Conservation (phyloP, 192 early-diverging fungal species). For the Lunasporangiospora selenospora region DNA sequence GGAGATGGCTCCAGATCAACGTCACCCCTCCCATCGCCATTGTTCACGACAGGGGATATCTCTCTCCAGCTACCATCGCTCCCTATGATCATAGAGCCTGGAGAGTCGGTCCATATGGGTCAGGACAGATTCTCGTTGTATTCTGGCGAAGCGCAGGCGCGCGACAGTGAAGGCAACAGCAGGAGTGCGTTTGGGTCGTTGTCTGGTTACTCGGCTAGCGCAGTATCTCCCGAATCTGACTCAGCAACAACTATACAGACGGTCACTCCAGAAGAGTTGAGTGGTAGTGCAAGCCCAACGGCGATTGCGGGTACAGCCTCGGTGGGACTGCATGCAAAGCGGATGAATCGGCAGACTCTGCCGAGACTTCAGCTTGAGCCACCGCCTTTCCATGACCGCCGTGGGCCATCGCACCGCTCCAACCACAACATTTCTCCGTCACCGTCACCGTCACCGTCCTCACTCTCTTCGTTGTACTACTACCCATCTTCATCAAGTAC, state of each 20-base stretch:
- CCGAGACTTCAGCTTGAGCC: constrained; percentile 22
- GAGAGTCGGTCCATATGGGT: not conserved
- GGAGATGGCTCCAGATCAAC: constrained; percentile 24
- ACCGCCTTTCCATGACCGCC: constrained; percentile 30
- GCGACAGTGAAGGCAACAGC: not conserved
- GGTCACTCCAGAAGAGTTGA: too few species aligned
- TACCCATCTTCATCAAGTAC: too few species aligned
- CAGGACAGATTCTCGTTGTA: not conserved
- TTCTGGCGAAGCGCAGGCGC: not conserved
- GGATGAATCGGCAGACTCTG: constrained; percentile 19
- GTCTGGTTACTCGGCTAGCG: too few species aligned
- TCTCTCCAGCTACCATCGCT: constrained; percentile 6
- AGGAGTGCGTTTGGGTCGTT: constrained; percentile 7
- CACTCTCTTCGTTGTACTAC: too few species aligned
- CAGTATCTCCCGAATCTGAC: too few species aligned
- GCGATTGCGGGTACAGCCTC: too few species aligned
- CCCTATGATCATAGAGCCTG: constrained; percentile 35
- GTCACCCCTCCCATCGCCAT: not conserved
- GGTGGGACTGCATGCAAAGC: constrained; percentile 15
- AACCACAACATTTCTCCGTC: not conserved
- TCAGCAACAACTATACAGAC: too few species aligned
- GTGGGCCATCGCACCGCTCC: not conserved
- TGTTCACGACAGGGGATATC: constrained; percentile 20
- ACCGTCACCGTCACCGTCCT: constrained; percentile 33
- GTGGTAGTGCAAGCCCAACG: too few species aligned